Base-by-base conservation (phyloP, 495 filamentous ascomycete species). In the Podospora bellae-mahoneyi region DNA sequence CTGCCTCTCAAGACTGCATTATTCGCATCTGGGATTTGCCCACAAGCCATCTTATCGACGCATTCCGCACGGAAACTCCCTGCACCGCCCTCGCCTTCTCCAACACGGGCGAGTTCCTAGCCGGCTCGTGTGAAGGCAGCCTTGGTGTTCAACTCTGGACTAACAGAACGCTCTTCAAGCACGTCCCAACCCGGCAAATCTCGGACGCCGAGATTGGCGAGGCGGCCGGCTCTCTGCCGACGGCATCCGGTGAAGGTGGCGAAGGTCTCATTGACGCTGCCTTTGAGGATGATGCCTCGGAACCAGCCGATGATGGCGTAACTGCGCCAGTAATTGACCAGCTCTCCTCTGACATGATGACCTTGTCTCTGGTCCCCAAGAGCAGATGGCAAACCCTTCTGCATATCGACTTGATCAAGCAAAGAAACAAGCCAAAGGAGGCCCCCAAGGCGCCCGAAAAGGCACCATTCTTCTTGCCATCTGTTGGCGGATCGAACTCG, bases 111-210 rank as follows among this genome's bases (percentile, higher is more conserved):
- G 95, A 99, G 72, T 99, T 91, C 70, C 84, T 99, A 4, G 95
- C 95, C 32, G 96, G 93, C 15, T 88, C 94, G 3, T 89, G 92
- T 70, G 89, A 91, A 56, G 93, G 91, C 70, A 85, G 88, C 62
- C 84, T 97, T n/a, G 96, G 95, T 23, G 88, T 99, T 55, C 89
- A 90, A 67, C 85, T 99, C 28, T 99, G 95, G 92, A 97, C 90
- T 19, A 99, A 99, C 74, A 88, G 90, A 67, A 90, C 90, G 5
- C 83, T 97, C 0, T 99, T 97, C 81, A 89, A 87, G 61, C 93
- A 95, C 68, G 87, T 96, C 1, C 91, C 93, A 0, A 93, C 92
- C 7, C 84, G 90, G 28, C 90, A 91, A 66, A 87, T 99, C 68
- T 87, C 89, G 10, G 91, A 95, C 67, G 82, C 85, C 48, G 88